Evolutionary conservation across 768 basidiomycete genomes (phyloP).

Genomic region (Mrakia hoshinonis): DNA sequence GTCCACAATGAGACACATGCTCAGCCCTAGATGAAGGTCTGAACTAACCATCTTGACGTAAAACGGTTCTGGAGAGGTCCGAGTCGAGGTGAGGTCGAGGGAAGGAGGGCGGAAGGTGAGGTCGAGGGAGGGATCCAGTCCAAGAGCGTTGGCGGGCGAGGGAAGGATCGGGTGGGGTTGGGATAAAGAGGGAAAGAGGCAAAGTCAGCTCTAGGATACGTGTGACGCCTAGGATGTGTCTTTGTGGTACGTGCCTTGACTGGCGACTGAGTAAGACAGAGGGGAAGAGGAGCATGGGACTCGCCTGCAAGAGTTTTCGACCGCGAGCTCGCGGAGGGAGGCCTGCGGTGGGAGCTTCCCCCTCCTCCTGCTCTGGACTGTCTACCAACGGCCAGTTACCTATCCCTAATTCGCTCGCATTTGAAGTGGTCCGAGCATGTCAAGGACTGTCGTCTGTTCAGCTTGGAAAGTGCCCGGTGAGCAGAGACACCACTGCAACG

Average conservation of each 20-base stretch:
- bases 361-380: no score
- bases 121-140: background rate
- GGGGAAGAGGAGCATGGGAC: no score
- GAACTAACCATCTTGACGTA: conserved; percentile 19
- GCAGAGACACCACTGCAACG: background rate
- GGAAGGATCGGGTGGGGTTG: background rate
- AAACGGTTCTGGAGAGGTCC: background rate
- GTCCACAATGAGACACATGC: background rate
- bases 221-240: no score
- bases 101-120: conserved; percentile 2
- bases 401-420: no score
- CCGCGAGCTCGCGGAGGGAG: no score
- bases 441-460: background rate
- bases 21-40: background rate
- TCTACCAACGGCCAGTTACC: no score
- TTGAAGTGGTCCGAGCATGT: no score
- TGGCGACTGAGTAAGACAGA: no score
- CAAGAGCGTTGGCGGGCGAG: background rate
- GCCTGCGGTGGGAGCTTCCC: no score
- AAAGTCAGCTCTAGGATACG: no score
- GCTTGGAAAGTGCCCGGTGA: background rate
- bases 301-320: no score
- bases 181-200: background rate
- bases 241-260: background rate
- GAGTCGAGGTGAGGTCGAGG: background rate